Percentiles rank a stretch among this genome's conserved stretches.
These are phyloP conservation scores for Smallanthus sonchifolius DNA, from an alignment of 129 eudicot genomes.

Conservation along the genomic window DNA sequence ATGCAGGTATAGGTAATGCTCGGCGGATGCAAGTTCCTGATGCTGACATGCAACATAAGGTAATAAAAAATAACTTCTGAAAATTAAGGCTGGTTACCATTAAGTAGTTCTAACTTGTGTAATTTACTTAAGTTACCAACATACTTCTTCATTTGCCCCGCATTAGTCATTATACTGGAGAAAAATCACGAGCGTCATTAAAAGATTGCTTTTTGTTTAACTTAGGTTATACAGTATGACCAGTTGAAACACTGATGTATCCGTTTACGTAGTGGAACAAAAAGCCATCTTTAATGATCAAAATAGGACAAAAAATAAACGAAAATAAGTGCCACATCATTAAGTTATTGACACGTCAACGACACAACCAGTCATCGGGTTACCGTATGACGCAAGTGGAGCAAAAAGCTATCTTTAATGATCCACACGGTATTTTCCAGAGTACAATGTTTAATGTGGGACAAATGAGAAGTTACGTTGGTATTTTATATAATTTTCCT, in stretches of 20 bases:
- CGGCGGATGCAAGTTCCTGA: conserved; percentile 94
- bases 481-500: neutral
- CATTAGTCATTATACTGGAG: neutral
- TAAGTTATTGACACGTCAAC: neutral
- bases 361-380: neutral
- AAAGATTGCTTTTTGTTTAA: neutral
- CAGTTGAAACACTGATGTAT: neutral
- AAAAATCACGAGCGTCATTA: neutral
- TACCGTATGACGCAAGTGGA: neutral
- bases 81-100: neutral
- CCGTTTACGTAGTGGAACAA: neutral
- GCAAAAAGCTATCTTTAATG: neutral
- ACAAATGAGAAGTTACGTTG: neutral
- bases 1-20: conserved; percentile 89
- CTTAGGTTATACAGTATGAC: neutral
- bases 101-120: neutral
- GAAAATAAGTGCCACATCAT: neutral
- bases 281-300: neutral
- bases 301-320: neutral
- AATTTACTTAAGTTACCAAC: neutral
- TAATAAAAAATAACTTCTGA: conserved; percentile 12
- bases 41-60: conserved; percentile 87
- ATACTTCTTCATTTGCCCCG: neutral
- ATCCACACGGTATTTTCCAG: neutral
- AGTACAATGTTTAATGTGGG: neutral